phyloP scores from a whole-genome alignment of 208 protist genomes.

The Trypanosoma boissoni region DNA sequence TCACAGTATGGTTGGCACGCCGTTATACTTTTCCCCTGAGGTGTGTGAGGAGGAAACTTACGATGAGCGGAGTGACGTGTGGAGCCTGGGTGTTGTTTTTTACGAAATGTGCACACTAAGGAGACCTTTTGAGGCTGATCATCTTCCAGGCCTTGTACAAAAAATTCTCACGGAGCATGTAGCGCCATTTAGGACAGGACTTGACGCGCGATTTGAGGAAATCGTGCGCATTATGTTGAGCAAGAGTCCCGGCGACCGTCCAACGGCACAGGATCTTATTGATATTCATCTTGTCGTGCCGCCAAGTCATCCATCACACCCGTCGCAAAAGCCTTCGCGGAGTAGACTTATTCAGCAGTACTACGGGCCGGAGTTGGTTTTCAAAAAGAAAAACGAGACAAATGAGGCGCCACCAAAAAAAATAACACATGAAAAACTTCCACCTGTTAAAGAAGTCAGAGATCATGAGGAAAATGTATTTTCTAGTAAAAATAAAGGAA shows the following conservation, averaged over 20 bases:
- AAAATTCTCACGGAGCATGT: slow-evolving; percentile 67
- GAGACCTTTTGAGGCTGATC: slow-evolving; percentile 68
- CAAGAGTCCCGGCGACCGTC: slow-evolving; percentile 60
- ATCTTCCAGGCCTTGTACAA: slow-evolving; percentile 68
- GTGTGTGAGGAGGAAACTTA: slow-evolving; percentile 88
- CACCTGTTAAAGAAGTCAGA: slow-evolving; percentile 2
- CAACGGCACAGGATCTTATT: slow-evolving; percentile 79
- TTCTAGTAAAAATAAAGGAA: background rate
- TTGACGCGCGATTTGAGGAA: slow-evolving; percentile 60
- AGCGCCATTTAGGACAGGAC: slow-evolving; percentile 64
- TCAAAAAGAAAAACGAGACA: background rate
- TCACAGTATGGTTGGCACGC: slow-evolving; percentile 85
- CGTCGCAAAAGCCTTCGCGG: slow-evolving; percentile 65
- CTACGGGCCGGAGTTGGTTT: slow-evolving; percentile 55
- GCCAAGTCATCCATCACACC: slow-evolving; percentile 74
- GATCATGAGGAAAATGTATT: background rate
- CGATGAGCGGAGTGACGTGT: slow-evolving; percentile 92
- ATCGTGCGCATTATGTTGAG: slow-evolving; percentile 81
- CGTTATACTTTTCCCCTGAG: slow-evolving; percentile 91
- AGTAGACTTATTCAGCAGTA: slow-evolving; percentile 73
- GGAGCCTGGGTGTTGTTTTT: slow-evolving; percentile 94
- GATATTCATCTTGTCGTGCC: slow-evolving; percentile 75
- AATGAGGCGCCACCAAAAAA: background rate
- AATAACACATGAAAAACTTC: background rate
- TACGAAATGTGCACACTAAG: slow-evolving; percentile 94